Conservation (phyloP, 345 rosid species). For the Gynandropsis gynandra region DNA sequence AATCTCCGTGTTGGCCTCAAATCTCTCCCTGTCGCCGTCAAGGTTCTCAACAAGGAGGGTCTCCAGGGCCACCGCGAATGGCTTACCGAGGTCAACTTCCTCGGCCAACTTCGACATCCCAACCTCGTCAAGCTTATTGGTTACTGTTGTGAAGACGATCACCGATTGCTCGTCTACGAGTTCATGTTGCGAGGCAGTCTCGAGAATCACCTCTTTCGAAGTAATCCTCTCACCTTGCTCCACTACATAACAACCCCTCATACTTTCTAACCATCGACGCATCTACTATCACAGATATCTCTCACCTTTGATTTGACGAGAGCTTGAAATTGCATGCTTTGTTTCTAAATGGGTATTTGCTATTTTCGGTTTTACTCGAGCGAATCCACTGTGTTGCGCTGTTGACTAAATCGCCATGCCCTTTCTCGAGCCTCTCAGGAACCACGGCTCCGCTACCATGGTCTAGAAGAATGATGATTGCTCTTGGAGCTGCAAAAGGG, state of each 20-base stretch:
- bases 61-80: slow-evolving; percentile 98
- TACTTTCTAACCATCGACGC: neutral
- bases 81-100: slow-evolving; percentile 66
- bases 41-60: slow-evolving; percentile 94
- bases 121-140: slow-evolving; percentile 92
- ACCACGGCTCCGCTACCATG: slow-evolving; percentile 72
- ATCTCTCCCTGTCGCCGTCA: slow-evolving; percentile 93
- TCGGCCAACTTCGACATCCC: slow-evolving; percentile 96
- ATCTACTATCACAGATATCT: neutral
- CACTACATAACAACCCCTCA: neutral
- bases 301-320: too few species aligned
- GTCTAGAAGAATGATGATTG: slow-evolving; percentile 95
- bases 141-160: slow-evolving; percentile 91
- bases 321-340: neutral
- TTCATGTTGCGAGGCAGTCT: slow-evolving; percentile 97
- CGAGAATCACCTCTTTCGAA: slow-evolving; percentile 92
- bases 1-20: slow-evolving; percentile 91
- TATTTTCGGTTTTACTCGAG: neutral
- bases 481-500: slow-evolving; percentile 97
- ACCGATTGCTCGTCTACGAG: slow-evolving; percentile 83
- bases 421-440: slow-evolving; percentile 44
- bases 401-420: slow-evolving; percentile 19
- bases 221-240: slow-evolving; percentile 30
- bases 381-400: neutral
- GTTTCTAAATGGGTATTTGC: neutral